phyloP scores from a whole-genome alignment of 208 protist species.

The Trypanosoma scelopori region DNA sequence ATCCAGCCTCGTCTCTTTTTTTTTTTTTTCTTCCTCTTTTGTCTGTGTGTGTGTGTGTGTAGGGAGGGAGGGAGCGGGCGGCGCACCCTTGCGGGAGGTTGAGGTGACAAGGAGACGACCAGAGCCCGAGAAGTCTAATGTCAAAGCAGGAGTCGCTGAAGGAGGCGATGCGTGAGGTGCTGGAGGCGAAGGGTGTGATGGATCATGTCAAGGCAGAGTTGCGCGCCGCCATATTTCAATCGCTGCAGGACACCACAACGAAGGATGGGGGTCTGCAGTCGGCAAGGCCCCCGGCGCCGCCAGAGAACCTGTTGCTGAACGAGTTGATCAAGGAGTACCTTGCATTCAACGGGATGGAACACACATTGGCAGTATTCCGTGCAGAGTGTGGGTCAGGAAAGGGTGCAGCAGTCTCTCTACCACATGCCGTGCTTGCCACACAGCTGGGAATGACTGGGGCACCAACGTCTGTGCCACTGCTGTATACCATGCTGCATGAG shows the following conservation, averaged over 20 bases:
- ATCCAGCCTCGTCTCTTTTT: background rate
- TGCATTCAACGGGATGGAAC: slow-evolving; percentile 88
- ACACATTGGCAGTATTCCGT: slow-evolving; percentile 87
- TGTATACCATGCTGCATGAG: slow-evolving; percentile 86
- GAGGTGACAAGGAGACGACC: too few species aligned
- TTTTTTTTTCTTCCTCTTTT: too few species aligned
- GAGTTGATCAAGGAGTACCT: slow-evolving; percentile 95
- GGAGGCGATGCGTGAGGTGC: slow-evolving; percentile 79
- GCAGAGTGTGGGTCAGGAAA: slow-evolving; percentile 60
- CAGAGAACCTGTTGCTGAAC: slow-evolving; percentile 93
- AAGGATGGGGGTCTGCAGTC: slow-evolving; percentile 11
- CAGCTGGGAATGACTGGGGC: slow-evolving; percentile 78
- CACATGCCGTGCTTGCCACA: slow-evolving; percentile 62
- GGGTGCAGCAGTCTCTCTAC: slow-evolving; percentile 32
- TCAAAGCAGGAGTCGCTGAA: slow-evolving; percentile 77
- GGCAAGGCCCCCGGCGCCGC: slow-evolving; percentile 52
- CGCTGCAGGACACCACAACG: slow-evolving; percentile 53
- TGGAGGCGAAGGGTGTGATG: slow-evolving; percentile 85
- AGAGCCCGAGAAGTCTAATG: slow-evolving; percentile 20
- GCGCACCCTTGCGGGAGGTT: too few species aligned
- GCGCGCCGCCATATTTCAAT: slow-evolving; percentile 86
- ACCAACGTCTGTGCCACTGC: slow-evolving; percentile 61
- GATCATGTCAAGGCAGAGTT: slow-evolving; percentile 87
- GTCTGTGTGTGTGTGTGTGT: too few species aligned
- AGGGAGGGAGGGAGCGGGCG: too few species aligned